Base-by-base conservation (phyloP, 2,329 filamentous ascomycete genomes). In the Didymella pomorum region DNA sequence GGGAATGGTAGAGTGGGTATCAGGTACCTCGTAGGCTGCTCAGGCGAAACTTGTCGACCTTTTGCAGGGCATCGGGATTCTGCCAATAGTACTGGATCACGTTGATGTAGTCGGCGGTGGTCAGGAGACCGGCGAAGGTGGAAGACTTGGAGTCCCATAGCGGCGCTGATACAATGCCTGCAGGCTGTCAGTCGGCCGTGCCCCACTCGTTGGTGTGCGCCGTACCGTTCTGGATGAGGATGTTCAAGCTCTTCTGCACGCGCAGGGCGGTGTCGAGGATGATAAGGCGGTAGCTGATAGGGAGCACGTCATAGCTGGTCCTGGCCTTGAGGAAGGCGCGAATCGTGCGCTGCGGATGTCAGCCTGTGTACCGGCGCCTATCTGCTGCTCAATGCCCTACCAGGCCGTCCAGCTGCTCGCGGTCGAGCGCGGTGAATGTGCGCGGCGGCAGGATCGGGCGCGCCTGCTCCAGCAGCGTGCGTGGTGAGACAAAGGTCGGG, bases 81-180 rank as follows among this genome's bases (percentile, higher is more conserved):
- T 98, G 93, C 83, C 93, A 97, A 82, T 99, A 98, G 79, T 99
- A 99, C 77, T 98, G 94, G 39, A 99, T 96, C 56, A 99, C 90
- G 73, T 99, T 99, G 80, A 99, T 96, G 77, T 95, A 99, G 79
- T 99, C 95, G 61, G 93, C 96, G 63, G 93, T 95, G 26, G 95
- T 99, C 65, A 99, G 84, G 47, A 99, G 86, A 37, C 95, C 95
- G 39, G 94, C 95, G 78, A 98, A 99, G 33, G 90, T 92, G 25
- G 93, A 96, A 4, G 89, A 91, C 65, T 91, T 89, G 25, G 94
- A 97, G 78, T 99, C 93, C 95, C 95, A 99, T 65, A 99, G 82
- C 49, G 95, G 95, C 51, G 95, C 95, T 28, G 95, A 99, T 55
- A 99, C 95, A 75, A 99, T 99, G 73, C 92, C 94, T 98, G 64